Evolutionary conservation across 1,284 basidiomycete genomes (phyloP).

Genomic region (Somion occarium): DNA sequence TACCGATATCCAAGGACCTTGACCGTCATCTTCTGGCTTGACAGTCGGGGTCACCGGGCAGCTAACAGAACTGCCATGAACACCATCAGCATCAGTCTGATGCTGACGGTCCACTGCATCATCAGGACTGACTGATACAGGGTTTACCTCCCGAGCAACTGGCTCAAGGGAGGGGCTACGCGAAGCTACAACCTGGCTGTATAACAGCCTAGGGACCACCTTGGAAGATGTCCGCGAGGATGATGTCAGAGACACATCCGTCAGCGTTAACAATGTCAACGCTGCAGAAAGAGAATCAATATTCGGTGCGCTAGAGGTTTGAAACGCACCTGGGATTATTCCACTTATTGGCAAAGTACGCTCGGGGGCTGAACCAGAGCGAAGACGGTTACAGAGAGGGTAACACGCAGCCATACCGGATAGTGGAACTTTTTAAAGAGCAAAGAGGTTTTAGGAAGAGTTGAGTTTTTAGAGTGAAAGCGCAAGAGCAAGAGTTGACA

Average conservation of each 20-base stretch:
- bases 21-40: neutral
- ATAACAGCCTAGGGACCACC: neutral
- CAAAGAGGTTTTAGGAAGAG: neutral
- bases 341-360: neutral
- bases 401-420: neutral
- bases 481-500: neutral
- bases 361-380: neutral
- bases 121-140: no score
- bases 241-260: no score
- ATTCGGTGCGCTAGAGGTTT: neutral
- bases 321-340: neutral
- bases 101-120: no score
- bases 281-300: neutral
- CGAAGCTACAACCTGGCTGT: slow-evolving; percentile 1
- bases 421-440: neutral
- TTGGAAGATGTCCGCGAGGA: neutral
- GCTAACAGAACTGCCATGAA: neutral
- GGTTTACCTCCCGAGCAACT: no score
- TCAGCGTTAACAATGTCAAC: neutral
- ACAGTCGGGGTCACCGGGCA: neutral
- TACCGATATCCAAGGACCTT: neutral
- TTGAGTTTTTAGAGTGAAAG: no score
- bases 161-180: neutral
- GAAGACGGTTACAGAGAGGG: neutral
- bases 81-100: neutral